Percentiles rank a stretch among this genome's conserved stretches.
phyloP scores from a whole-genome alignment of 2,329 filamentous ascomycete genomes.

The Zymoseptoria crescenta region DNA sequence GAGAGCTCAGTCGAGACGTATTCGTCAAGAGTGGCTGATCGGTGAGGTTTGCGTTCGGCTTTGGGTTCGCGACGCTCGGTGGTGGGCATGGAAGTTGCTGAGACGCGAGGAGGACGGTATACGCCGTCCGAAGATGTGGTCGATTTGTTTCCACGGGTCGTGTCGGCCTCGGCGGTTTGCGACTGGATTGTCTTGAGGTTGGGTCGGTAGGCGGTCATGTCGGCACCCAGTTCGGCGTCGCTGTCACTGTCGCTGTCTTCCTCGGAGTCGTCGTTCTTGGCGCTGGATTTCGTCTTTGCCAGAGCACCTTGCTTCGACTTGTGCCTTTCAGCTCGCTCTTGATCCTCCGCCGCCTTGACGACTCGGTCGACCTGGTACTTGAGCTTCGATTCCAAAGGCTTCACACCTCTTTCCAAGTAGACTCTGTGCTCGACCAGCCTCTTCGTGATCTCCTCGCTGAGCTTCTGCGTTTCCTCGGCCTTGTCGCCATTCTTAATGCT shows the following conservation, averaged over 20 bases:
- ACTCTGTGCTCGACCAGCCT: constrained; percentile 89
- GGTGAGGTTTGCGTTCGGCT: constrained; percentile 56
- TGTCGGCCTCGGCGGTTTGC: constrained; percentile 23
- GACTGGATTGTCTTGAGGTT: constrained; percentile 46
- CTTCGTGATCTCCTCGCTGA: constrained; percentile 60
- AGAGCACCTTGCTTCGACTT: constrained; percentile 29
- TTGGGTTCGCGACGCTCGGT: constrained; percentile 50
- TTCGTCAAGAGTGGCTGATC: constrained; percentile 83
- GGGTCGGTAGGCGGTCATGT: constrained; percentile 56
- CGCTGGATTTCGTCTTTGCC: constrained; percentile 14
- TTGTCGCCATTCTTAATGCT: constrained; percentile 31
- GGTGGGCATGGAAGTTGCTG: constrained; percentile 65
- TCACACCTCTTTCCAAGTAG: constrained; percentile 86
- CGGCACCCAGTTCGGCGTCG: constrained; percentile 37
- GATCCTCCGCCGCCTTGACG: constrained; percentile 74
- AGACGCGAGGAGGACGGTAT: constrained; percentile 83
- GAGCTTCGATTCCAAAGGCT: constrained; percentile 79
- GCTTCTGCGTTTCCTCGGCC: constrained; percentile 32
- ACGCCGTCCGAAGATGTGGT: constrained; percentile 51
- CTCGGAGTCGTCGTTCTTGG: constrained; percentile 20
- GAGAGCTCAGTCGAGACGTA: constrained; percentile 83
- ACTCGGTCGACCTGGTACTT: constrained; percentile 97
- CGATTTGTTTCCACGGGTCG: constrained; percentile 26
- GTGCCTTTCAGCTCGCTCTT: constrained; percentile 42
- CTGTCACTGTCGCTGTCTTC: constrained; percentile 33